Conservation (phyloP, 1,139 yeast species). For the Yarrowia galli region DNA sequence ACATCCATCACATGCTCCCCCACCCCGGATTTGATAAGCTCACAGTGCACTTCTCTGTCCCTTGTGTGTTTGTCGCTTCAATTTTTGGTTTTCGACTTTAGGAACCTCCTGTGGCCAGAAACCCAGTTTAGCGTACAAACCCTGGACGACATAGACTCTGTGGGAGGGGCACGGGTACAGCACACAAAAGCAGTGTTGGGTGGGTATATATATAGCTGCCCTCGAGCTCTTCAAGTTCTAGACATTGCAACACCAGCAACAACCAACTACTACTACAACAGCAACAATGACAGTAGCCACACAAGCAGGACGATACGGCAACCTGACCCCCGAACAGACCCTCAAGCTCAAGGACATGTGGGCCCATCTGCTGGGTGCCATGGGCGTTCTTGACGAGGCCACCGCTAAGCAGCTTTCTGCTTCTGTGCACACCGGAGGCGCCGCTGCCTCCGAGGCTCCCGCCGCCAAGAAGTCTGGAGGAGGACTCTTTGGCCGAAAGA, state of each 20-base stretch:
- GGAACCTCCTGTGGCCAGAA: constrained; percentile 12
- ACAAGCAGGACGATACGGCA: constrained; percentile 63
- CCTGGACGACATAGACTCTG: constrained; percentile 7
- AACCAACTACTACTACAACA: not conserved
- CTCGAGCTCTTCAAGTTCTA: not conserved
- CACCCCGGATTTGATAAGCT: constrained; percentile 25
- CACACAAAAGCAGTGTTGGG: not conserved
- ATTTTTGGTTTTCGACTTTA: not conserved
- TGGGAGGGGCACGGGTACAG: constrained; percentile 18
- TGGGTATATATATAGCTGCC: constrained; percentile 2
- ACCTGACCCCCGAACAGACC: constrained; percentile 69
- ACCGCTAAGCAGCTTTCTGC: constrained; percentile 43
- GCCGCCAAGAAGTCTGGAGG: constrained; percentile 43
- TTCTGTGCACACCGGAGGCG: constrained; percentile 32
- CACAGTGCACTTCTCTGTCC: no score
- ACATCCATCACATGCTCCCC: constrained; percentile 31
- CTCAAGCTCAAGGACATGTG: constrained; percentile 74
- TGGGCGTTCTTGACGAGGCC: constrained; percentile 62
- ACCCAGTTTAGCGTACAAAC: constrained; percentile 9
- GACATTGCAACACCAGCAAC: not conserved
- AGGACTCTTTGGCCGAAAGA: constrained; percentile 44
- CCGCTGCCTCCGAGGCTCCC: constrained; percentile 43
- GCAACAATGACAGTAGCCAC: constrained; percentile 19
- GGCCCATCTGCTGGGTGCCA: constrained; percentile 67
- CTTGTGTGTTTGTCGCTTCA: not conserved